Conservation (phyloP, 306 rosid genomes). For the Urtica urens region DNA sequence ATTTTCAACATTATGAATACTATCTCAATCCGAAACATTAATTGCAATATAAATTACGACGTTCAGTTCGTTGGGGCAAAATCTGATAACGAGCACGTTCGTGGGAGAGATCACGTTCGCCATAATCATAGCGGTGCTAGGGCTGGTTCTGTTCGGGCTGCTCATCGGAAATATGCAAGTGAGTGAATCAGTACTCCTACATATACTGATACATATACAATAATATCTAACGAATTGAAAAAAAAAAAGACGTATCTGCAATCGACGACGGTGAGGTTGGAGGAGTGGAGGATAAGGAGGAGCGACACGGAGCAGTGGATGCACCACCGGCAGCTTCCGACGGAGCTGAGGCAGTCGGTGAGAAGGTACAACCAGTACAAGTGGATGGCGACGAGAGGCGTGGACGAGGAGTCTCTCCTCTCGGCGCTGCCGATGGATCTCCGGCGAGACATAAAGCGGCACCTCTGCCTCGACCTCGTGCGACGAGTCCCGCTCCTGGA, state of each 20-base stretch:
- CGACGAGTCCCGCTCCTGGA: conserved; percentile 77
- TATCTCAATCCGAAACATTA: neutral
- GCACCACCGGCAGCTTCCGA: conserved; percentile 84
- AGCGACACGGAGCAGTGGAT: conserved; percentile 95
- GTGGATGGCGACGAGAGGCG: conserved; percentile 94
- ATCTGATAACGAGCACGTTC: conserved; percentile 73
- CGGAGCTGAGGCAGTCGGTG: conserved; percentile 51
- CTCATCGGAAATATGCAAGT: conserved; percentile 97
- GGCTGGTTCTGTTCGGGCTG: conserved; percentile 78
- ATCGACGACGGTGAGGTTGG: conserved; percentile 68
- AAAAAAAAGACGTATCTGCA: conserved; percentile 63
- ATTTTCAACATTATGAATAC: neutral
- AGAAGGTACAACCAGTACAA: conserved; percentile 77
- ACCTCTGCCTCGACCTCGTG: conserved; percentile 89
- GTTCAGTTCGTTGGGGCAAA: conserved; percentile 87
- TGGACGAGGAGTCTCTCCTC: conserved; percentile 74
- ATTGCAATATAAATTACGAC: too few species aligned
- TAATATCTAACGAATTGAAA: neutral
- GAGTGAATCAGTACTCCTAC: too few species aligned
- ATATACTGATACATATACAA: too few species aligned
- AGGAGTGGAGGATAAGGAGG: conserved; percentile 91
- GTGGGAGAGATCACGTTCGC: conserved; percentile 81
- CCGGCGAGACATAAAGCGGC: conserved; percentile 85
- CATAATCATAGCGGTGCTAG: conserved; percentile 67
- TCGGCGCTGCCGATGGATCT: conserved; percentile 72